phyloP scores from a whole-genome alignment of 179 eudicot species.

The Patellifolia procumbens region DNA sequence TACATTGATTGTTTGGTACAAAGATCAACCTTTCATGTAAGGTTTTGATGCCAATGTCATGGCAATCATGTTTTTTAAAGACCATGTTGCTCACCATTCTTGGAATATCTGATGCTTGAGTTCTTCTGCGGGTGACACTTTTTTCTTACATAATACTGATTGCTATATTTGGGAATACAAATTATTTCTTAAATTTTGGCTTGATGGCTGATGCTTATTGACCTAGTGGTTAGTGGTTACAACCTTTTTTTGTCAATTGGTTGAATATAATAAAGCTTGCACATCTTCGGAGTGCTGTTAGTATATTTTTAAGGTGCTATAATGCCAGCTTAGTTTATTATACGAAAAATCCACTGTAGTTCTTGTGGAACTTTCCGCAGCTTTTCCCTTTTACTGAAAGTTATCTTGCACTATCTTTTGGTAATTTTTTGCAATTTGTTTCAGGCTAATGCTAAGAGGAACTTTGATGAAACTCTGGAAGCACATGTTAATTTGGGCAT shows the following conservation, averaged over 20 bases:
- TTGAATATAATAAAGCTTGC: neutral
- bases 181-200: neutral
- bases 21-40: neutral
- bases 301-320: neutral
- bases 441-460: constrained; percentile 76
- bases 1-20: neutral
- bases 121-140: no score
- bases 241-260: neutral
- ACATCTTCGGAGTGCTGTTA: neutral
- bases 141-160: no score
- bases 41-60: neutral
- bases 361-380: neutral
- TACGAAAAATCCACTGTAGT: no score
- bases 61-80: neutral
- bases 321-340: neutral
- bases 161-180: neutral
- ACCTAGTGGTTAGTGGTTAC: neutral
- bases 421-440: constrained; percentile 14
- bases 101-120: no score
- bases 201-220: no score
- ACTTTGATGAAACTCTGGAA: constrained; percentile 85
- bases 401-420: neutral
- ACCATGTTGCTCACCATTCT: neutral
- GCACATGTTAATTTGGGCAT: constrained; percentile 86
- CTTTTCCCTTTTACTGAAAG: neutral